Evolutionary conservation across 768 basidiomycete species (phyloP), one percentile per base, ranked within the genome.

Genomic region (Rhizopogon rudus): DNA sequence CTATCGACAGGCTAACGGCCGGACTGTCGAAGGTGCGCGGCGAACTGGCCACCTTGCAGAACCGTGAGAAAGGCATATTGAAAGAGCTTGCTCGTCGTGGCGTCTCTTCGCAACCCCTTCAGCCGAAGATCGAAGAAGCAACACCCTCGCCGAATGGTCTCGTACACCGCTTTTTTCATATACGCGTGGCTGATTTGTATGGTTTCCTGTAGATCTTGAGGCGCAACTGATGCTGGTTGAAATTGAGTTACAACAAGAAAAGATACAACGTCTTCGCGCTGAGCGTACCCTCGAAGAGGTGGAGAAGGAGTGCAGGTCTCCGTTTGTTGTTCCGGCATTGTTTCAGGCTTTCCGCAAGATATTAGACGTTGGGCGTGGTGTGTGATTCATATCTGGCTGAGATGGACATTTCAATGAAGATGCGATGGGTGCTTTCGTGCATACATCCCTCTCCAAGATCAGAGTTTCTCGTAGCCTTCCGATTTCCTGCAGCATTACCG

Each of bases 251-350:
- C 66, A 51, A 29, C 57, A 61, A 3, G 80, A 81, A 64, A 69
- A 67, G 14, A 60, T 58, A 44, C 61, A 59, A 51, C 66, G 80
- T 39, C 37, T 65, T n/a, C 74, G 75, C 54, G 75, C 75, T 3
- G 84, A 84, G 57, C 66, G 61, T 10, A 64, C 69, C 13, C 60
- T 85, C 57, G 61, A 59, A 44, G 82, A 83, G 20, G 69, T 86
- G 14, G 69, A 76, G 57, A 67, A 73, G 51, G 83, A 86, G 62
- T 75, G 77, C 53, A 68, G 65, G 48, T 63, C 71, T 55, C 84
- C 84, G 12, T 86, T 86, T 57, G 71, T 84, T 40, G 81, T 82
- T 3, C 83, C 83, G 8, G 80, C 77, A 9, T 64, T 86, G 58
- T 66, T 83, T 55, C 78, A 82, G 10, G 79, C 81, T 12, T 83